Conservation (phyloP, 2,329 filamentous ascomycete genomes). For the Periconia sp. region DNA sequence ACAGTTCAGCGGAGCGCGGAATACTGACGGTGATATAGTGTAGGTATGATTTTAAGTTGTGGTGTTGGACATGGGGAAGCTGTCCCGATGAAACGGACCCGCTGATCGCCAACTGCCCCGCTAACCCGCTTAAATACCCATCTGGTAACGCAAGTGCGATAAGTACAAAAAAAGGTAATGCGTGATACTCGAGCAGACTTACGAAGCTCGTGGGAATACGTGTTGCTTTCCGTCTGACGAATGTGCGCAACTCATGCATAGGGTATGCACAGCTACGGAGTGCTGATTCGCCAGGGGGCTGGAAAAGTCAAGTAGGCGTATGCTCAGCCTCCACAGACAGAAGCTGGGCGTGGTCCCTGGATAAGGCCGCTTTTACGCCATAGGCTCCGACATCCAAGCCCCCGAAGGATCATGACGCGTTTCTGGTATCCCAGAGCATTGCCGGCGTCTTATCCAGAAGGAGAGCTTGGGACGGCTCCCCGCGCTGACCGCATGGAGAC, state of each 20-base stretch:
- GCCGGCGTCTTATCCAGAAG: conserved; percentile 18
- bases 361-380: conserved; percentile 12
- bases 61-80: too few species aligned
- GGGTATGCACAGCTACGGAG: not conserved
- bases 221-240: not conserved
- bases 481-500: conserved; percentile 25
- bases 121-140: too few species aligned
- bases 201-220: not conserved
- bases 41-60: too few species aligned
- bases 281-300: not conserved
- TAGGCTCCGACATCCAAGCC: conserved; percentile 19
- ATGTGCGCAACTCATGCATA: not conserved
- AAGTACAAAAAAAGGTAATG: too few species aligned
- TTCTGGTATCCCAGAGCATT: conserved; percentile 17
- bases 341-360: not conserved
- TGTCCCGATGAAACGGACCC: too few species aligned
- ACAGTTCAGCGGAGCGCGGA: too few species aligned
- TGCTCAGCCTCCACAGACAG: conserved; percentile 19
- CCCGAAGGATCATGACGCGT: conserved; percentile 31
- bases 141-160: too few species aligned
- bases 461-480: conserved; percentile 30
- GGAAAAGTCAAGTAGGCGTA: not conserved
- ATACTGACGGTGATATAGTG: too few species aligned
- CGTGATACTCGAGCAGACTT: not conserved
- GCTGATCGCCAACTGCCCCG: too few species aligned